Percentiles rank a stretch among this genome's conserved stretches.
Conservation (phyloP, 768 basidiomycete species). For the Collybia sordida region DNA sequence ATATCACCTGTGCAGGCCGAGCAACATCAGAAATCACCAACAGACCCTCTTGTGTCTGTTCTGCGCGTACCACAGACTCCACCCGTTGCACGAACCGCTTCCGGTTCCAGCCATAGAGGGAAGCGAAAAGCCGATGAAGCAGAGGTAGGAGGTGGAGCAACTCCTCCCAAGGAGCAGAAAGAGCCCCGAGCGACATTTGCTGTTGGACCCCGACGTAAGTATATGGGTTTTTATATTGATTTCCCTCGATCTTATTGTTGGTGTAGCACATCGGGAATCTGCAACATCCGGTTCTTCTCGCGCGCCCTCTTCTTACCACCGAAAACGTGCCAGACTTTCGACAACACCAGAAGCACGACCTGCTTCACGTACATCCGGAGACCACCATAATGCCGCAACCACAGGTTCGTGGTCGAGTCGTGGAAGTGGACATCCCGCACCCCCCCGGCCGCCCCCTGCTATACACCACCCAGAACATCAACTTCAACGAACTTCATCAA, state of each 20-base stretch:
- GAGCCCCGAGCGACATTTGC: conserved; percentile 60
- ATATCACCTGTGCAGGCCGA: conserved; percentile 26
- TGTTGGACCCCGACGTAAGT: conserved; percentile 61
- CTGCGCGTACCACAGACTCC: conserved; percentile 26
- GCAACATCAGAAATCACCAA: conserved; percentile 26
- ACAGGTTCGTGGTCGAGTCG: conserved; percentile 48
- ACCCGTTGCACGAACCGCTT: conserved; percentile 32
- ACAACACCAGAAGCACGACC: conserved; percentile 35
- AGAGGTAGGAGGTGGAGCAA: conserved; percentile 50
- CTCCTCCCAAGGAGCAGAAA: conserved; percentile 63
- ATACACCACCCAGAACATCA: conserved; percentile 12
- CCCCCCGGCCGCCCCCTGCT: conserved; percentile 21
- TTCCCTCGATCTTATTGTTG: conserved; percentile 13
- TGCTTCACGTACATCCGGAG: conserved; percentile 30
- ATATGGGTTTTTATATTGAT: conserved; percentile 11
- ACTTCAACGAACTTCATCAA: conserved; percentile 34
- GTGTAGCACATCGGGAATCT: conserved; percentile 53
- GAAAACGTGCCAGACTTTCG: conserved; percentile 68
- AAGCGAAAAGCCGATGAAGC: conserved; percentile 76
- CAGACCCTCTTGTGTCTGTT: conserved; percentile 26
- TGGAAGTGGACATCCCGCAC: conserved; percentile 24
- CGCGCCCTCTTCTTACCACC: conserved; percentile 72
- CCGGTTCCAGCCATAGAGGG: conserved; percentile 40
- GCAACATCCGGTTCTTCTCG: conserved; percentile 43
- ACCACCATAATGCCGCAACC: conserved; percentile 36